Percentiles rank a stretch among this genome's conserved stretches.
Conservation (phyloP, 192 early-diverging fungal species). For the Coemansia sp. region DNA sequence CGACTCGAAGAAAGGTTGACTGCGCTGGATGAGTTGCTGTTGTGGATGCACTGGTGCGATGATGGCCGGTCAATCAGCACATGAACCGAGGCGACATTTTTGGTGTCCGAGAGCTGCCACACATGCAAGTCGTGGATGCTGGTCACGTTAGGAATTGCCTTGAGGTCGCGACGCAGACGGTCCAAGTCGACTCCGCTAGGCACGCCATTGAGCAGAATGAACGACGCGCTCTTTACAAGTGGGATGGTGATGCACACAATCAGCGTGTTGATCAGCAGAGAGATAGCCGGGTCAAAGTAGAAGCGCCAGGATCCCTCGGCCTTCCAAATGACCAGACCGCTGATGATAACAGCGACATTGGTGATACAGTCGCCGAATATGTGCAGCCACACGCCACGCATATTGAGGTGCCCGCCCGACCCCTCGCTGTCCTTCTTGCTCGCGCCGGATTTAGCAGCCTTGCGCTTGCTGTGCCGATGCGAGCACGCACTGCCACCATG, state of each 20-base stretch:
- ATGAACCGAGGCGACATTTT: conserved; percentile 82
- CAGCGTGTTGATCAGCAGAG: conserved; percentile 57
- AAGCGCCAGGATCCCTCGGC: conserved; percentile 65
- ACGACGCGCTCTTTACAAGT: conserved; percentile 67
- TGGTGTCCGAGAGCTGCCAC: conserved; percentile 85
- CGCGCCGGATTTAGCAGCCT: conserved; percentile 13
- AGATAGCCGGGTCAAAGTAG: conserved; percentile 85
- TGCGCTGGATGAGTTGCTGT: conserved; percentile 34
- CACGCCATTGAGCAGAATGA: conserved; percentile 79
- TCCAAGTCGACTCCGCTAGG: conserved; percentile 67
- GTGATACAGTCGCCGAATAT: conserved; percentile 88
- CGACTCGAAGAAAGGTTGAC: conserved; percentile 10
- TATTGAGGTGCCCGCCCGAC: conserved; percentile 58
- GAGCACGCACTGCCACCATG: background rate
- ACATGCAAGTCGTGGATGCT: conserved; percentile 90
- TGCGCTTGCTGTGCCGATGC: conserved; percentile 30
- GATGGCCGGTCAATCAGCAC: conserved; percentile 60
- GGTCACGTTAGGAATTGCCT: conserved; percentile 61
- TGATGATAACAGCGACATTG: conserved; percentile 81
- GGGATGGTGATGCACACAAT: conserved; percentile 57
- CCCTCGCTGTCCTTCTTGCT: conserved; percentile 13
- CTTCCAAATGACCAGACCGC: conserved; percentile 74
- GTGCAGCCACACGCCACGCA: conserved; percentile 83
- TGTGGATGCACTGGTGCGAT: conserved; percentile 47
- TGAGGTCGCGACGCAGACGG: conserved; percentile 61